These are phyloP conservation scores for Hyparrhenia diplandra DNA, from an alignment of 176 grass and related monocot species.

Conservation along the genomic window DNA sequence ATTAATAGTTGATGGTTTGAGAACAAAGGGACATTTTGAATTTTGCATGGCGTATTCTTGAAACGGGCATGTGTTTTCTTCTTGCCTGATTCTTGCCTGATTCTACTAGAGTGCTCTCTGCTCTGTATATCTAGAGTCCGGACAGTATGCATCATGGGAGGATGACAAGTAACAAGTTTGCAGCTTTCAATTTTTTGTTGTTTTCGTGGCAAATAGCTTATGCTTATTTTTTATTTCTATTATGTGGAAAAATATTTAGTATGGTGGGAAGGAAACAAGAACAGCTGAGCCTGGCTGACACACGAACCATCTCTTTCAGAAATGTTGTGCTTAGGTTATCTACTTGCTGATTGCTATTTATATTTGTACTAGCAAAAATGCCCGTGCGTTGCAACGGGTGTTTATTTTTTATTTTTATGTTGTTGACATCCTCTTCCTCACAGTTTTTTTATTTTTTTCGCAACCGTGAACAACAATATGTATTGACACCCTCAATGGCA, in stretches of 20 bases:
- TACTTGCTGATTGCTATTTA: neutral
- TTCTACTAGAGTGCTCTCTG: constrained; percentile 25
- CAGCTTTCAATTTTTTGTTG: neutral
- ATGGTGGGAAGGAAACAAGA: neutral
- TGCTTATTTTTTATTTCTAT: neutral
- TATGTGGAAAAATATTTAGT: neutral
- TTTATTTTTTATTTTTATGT: no score
- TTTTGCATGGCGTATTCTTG: constrained; percentile 47
- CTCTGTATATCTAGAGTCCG: constrained; percentile 31
- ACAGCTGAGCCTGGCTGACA: neutral
- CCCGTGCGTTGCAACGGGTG: no score
- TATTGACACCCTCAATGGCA: no score
- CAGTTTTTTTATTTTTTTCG: no score
- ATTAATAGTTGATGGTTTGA: constrained; percentile 60
- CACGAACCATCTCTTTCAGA: neutral
- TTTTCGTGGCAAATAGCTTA: neutral
- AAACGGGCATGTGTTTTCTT: constrained; percentile 38
- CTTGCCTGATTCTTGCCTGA: constrained; percentile 31
- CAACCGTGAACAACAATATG: no score
- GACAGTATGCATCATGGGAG: constrained; percentile 5
- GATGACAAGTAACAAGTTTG: constrained; percentile 26
- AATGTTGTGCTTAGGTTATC: neutral
- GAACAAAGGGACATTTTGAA: constrained; percentile 45
- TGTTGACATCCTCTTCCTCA: no score
- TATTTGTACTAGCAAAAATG: no score